Base-by-base conservation (phyloP, 1,284 basidiomycete species). In the Xanthoconium separans region DNA sequence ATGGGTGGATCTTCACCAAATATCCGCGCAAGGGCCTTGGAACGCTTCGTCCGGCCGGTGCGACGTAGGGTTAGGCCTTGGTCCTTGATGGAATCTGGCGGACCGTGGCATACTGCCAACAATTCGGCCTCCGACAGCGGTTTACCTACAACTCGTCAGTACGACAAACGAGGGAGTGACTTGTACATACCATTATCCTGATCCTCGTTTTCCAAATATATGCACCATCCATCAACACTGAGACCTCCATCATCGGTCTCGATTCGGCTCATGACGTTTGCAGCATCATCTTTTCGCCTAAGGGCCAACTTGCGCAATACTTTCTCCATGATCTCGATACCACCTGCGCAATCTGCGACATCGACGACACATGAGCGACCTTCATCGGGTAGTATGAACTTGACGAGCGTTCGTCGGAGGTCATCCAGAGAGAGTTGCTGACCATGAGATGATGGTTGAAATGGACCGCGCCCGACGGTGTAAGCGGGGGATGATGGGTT, bases 141-240 rank as follows among this genome's bases (percentile, higher is more conserved):
- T 61, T 83, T 82, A 40, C 77, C 89, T 86, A 64, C 46, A 6
- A 41, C 47, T 33, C 31, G 55, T 54, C 3, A 57, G 46, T 12
- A n/a, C 16, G 11, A 22, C 15, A 18, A 34, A 10, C 0, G 50
- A 16, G 43, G 45, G 55, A 55, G 52, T 12, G 30, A 40, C 18
- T 9, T 13, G 47, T 24, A 67, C 80, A 57, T 62, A 88, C 89
- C 80, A 54, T 75, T 71, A 3, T 80, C 80, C 15, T 79, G 79
- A n/a, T 79, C 80, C 45, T 81, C 77, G 13, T 77, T 76, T 67
- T 88, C 83, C 42, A 88, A 73, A 71, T 83, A 94, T 0, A 93
- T 87, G 16, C 86, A 90, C 91, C 93, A 97, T 0, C 93, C 93
- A 59, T 95, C 91, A 3, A 95, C 85, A 52, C 81, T 82, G 15